Evolutionary conservation across 139 green algal genomes (phyloP), one percentile per base, ranked within the genome.

Genomic region (Tetraselmis chui): DNA sequence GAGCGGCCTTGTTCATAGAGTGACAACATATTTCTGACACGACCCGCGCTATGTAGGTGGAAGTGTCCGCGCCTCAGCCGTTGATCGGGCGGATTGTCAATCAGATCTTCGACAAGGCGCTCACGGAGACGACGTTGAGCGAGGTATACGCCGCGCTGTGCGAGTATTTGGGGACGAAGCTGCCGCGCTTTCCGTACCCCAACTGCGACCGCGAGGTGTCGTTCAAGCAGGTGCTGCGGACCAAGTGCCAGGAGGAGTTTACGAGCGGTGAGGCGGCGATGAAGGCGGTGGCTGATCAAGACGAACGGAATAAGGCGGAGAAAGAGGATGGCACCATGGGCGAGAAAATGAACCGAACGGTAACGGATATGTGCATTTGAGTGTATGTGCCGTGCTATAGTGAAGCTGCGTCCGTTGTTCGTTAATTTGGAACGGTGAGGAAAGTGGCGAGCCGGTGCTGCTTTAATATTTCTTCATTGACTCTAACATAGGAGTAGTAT

Each of bases 171-270:
- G 84, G 81, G 29, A 23, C 45, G n/a, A 1, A 75, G 59, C 76
- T 90, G 31, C 87, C 87, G 11, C 32, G 32, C 30, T 90, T 90
- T 80, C 75, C 84, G 31, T 79, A 81, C 31, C 83, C 29, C 32
- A 32, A 83, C 29, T 79, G 81, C 1, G 28, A 85, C 29, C 67
- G 87, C 11, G 83, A 92, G 83, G 83, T 94, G 26, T 91, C 93
- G 32, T 98, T 98, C 89, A 86, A 94, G 32, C 88, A 94, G 45
- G 86, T 97, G 77, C 90, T 99, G 86, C 89, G 99, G 0, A 98
- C 98, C 90, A 99, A 98, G 90, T 99, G 96, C 89, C 96, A 99
- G 91, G 92, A 95, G 81, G 95, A 98, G 91, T 98, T 98, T 86
- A 92, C 97, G 85, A 91, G 89, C 78, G 94, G 94, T 31, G 86